These are phyloP conservation scores for Hysterangium stoloniferum DNA, from an alignment of 768 basidiomycete species.

Conservation along the genomic window DNA sequence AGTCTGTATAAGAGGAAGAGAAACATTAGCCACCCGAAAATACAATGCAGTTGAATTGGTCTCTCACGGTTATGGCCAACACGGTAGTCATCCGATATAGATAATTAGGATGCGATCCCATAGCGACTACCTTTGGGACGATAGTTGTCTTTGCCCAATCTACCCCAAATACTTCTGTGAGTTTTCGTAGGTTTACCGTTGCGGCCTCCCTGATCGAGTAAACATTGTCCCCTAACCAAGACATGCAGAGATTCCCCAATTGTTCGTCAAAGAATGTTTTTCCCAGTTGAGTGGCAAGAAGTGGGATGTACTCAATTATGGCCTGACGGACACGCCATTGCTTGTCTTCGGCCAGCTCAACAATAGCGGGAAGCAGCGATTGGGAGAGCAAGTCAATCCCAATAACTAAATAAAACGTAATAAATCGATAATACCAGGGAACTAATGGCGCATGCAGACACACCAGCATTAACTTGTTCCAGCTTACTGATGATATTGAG, in stretches of 20 bases:
- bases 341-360: conserved; percentile 97
- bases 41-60: neutral
- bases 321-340: conserved; percentile 99
- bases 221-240: conserved; percentile 97
- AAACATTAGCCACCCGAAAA: conserved; percentile 9
- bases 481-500: conserved; percentile 98
- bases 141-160: conserved; percentile 94
- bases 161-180: conserved; percentile 97
- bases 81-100: conserved; percentile 98
- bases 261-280: conserved; percentile 97
- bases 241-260: conserved; percentile 95
- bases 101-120: conserved; percentile 96
- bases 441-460: conserved; percentile 19
- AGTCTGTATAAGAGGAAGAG: conserved; percentile 46
- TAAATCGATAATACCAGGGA: conserved; percentile 14
- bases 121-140: conserved; percentile 93
- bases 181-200: conserved; percentile 90
- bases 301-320: conserved; percentile 99
- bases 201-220: conserved; percentile 99
- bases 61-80: conserved; percentile 88
- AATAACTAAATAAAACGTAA: conserved; percentile 72
- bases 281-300: conserved; percentile 95
- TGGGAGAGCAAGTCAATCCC: conserved; percentile 93
- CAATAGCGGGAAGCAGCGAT: conserved; percentile 93
- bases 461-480: conserved; percentile 89